These are phyloP conservation scores for Saturnispora silvae DNA, from an alignment of 805 yeast species.

Conservation along the genomic window DNA sequence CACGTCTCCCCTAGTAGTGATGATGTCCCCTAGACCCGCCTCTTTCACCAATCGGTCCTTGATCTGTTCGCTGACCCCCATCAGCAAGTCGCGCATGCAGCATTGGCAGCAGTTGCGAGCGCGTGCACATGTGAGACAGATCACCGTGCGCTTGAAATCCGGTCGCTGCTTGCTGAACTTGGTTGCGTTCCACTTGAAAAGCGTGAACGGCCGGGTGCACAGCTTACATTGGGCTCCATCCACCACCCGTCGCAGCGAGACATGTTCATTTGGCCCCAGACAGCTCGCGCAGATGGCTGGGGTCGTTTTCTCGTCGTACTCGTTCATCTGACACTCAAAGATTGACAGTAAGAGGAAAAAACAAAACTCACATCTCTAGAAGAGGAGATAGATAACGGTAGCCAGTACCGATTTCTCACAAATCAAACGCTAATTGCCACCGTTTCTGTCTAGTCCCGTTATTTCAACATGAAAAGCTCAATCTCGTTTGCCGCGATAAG, in stretches of 20 bases:
- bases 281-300: slow-evolving; percentile 70
- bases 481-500: too few relatives aligned
- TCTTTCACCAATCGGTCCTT: slow-evolving; percentile 73
- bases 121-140: slow-evolving; percentile 74
- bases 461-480: too few relatives aligned
- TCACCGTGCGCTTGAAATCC: slow-evolving; percentile 47
- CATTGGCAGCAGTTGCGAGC: slow-evolving; percentile 78
- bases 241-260: slow-evolving; percentile 61
- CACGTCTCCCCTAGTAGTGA: slow-evolving; percentile 12
- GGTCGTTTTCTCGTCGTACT: slow-evolving; percentile 17
- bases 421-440: too few relatives aligned
- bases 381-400: too few relatives aligned
- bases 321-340: neutral
- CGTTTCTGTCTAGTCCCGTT: too few relatives aligned
- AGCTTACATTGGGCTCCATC: slow-evolving; percentile 75
- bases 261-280: slow-evolving; percentile 53
- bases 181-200: slow-evolving; percentile 51
- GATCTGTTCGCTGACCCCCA: slow-evolving; percentile 67
- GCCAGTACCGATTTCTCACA: too few relatives aligned
- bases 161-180: slow-evolving; percentile 21
- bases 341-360: neutral
- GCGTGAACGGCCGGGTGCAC: slow-evolving; percentile 78
- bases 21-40: slow-evolving; percentile 35
- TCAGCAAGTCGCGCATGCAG: slow-evolving; percentile 74
- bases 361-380: neutral